phyloP scores from a whole-genome alignment of 192 early-diverging fungal species.

The Chytriomyces sp. region DNA sequence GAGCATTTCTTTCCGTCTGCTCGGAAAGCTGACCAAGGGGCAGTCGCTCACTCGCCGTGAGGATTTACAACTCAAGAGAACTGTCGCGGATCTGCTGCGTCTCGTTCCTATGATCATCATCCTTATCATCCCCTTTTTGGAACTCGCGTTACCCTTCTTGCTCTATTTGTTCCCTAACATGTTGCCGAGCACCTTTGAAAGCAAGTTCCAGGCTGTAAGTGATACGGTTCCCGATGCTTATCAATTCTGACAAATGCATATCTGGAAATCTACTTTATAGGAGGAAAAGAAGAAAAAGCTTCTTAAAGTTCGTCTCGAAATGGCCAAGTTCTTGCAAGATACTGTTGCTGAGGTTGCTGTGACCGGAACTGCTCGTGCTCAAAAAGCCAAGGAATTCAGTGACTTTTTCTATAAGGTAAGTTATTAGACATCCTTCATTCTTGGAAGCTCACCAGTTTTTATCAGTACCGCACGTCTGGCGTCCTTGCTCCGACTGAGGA shows the following conservation, averaged over 20 bases:
- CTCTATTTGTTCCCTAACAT: constrained; percentile 95
- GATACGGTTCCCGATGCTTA: not conserved
- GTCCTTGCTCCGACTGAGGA: constrained; percentile 81
- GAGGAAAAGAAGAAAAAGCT: constrained; percentile 95
- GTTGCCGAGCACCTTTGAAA: constrained; percentile 94
- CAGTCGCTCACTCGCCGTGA: constrained; percentile 81
- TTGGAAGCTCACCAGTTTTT: constrained; percentile 27
- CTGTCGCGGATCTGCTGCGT: constrained; percentile 81
- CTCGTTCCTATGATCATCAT: constrained; percentile 92
- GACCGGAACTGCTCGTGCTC: constrained; percentile 48
- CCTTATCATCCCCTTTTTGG: constrained; percentile 91
- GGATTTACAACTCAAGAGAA: constrained; percentile 83
- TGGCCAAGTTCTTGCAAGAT: constrained; percentile 95
- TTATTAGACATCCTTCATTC: constrained; percentile 17
- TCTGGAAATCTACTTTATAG: constrained; percentile 41
- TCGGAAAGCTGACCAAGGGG: constrained; percentile 75
- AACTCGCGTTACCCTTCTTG: constrained; percentile 88
- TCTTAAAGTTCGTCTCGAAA: constrained; percentile 87
- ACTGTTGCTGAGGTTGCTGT: constrained; percentile 86
- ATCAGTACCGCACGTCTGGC: constrained; percentile 77
- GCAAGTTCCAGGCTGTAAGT: constrained; percentile 75
- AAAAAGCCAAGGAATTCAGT: constrained; percentile 68
- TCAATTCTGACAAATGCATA: not conserved
- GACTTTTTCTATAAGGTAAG: constrained; percentile 77
- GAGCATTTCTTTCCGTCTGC: constrained; percentile 77